These are phyloP conservation scores for Aspergillus novoparasiticus DNA, from an alignment of 2,329 filamentous ascomycete genomes.

Conservation along the genomic window DNA sequence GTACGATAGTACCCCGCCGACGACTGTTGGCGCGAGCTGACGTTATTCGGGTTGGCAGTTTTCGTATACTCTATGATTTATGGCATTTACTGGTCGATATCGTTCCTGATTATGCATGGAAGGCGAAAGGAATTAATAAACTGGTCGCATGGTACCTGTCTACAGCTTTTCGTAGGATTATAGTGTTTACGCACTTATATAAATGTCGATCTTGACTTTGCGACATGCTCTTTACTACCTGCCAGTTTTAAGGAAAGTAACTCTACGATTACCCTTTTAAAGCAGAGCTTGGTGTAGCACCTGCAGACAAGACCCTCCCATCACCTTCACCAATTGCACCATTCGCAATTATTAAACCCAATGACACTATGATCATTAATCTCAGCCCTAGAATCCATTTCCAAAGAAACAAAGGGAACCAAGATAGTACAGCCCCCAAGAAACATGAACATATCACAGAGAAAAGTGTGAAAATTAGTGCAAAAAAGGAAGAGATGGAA, in stretches of 20 bases:
- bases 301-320: neutral
- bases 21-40: neutral
- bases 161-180: neutral
- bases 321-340: neutral
- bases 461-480: neutral
- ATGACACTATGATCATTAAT: neutral
- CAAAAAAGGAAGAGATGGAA: neutral
- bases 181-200: neutral
- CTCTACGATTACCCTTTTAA: neutral
- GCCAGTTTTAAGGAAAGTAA: neutral
- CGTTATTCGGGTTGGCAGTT: neutral
- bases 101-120: conserved; percentile 4
- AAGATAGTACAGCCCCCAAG: neutral
- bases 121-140: neutral
- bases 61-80: conserved; percentile 5
- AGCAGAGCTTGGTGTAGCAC: neutral
- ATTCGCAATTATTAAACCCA: neutral
- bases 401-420: neutral
- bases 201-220: neutral
- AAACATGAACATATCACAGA: neutral
- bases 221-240: neutral
- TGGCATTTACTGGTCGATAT: conserved; percentile 7
- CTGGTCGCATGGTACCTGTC: neutral
- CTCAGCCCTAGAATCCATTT: neutral
- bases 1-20: neutral